phyloP scores from a whole-genome alignment of 176 grass and related monocot species.

The Eremochloa ophiuroides region DNA sequence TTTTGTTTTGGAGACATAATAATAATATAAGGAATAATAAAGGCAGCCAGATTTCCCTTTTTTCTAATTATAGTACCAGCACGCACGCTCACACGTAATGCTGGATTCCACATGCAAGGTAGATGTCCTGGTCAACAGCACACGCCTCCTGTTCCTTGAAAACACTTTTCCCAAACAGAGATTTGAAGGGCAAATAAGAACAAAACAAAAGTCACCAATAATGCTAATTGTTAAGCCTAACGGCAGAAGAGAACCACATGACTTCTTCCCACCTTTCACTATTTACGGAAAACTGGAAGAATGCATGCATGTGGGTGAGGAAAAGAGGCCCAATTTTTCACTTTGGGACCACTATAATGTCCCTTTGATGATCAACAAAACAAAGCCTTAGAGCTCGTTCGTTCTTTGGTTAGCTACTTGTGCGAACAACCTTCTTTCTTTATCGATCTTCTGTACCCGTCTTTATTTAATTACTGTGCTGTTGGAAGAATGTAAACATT shows the following conservation, averaged over 20 bases:
- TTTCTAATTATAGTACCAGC: no score
- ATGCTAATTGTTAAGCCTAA: background rate
- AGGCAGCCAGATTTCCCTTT: no score
- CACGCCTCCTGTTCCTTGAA: background rate
- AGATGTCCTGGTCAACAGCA: constrained; percentile 4
- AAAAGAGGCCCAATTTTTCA: background rate
- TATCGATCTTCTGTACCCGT: constrained; percentile 4
- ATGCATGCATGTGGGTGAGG: background rate
- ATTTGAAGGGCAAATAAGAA: constrained; percentile 9
- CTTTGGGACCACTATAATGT: constrained; percentile 6
- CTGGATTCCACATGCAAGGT: background rate
- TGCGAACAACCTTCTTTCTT: constrained; percentile 23
- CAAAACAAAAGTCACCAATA: constrained; percentile 8
- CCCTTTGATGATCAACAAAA: constrained; percentile 13
- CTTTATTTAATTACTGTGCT: background rate
- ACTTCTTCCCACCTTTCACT: background rate
- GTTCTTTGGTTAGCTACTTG: background rate
- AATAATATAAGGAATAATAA: no score
- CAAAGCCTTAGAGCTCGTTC: background rate
- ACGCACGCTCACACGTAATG: no score
- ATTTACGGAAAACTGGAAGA: constrained; percentile 5
- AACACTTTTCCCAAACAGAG: background rate
- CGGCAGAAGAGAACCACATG: background rate
- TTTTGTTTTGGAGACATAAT: no score
- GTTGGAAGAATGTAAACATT: background rate